phyloP scores from a whole-genome alignment of 164 flowering plant genomes.

The Tinospora cordifolia region DNA sequence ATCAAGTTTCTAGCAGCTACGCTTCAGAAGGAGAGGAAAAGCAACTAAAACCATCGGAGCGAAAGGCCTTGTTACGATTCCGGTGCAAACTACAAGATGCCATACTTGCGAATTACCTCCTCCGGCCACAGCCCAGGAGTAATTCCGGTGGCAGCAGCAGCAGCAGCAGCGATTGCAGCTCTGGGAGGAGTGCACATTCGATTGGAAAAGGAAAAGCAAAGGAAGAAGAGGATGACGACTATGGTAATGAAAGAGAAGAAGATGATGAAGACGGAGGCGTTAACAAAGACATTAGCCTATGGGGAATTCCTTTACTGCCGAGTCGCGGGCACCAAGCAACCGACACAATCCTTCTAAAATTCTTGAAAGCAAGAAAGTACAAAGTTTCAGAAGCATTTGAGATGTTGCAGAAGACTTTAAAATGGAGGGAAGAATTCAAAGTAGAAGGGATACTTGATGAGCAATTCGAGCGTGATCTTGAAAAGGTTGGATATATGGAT shows the following conservation, averaged over 20 bases:
- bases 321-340: slow-evolving; percentile 40
- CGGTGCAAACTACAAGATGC: slow-evolving; percentile 53
- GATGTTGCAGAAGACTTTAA: slow-evolving; percentile 37
- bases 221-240: too few species aligned
- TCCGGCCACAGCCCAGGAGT: background rate
- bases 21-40: too few species aligned
- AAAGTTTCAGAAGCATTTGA: slow-evolving; percentile 40
- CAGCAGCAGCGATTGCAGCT: background rate
- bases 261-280: slow-evolving; percentile 11
- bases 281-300: slow-evolving; percentile 26
- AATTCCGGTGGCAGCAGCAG: background rate
- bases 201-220: too few species aligned
- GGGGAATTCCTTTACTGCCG: slow-evolving; percentile 60
- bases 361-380: slow-evolving; percentile 44
- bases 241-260: background rate
- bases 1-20: too few species aligned
- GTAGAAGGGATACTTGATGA: slow-evolving; percentile 33
- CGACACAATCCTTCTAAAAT: slow-evolving; percentile 40
- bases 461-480: slow-evolving; percentile 23
- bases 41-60: slow-evolving; percentile 23
- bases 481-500: slow-evolving; percentile 23
- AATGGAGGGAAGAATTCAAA: slow-evolving; percentile 40
- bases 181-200: background rate
- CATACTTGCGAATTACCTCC: slow-evolving; percentile 29
- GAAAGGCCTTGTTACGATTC: slow-evolving; percentile 40